Evolutionary conservation across 495 filamentous ascomycete species (phyloP).

Genomic region (Penicillium desertorum): DNA sequence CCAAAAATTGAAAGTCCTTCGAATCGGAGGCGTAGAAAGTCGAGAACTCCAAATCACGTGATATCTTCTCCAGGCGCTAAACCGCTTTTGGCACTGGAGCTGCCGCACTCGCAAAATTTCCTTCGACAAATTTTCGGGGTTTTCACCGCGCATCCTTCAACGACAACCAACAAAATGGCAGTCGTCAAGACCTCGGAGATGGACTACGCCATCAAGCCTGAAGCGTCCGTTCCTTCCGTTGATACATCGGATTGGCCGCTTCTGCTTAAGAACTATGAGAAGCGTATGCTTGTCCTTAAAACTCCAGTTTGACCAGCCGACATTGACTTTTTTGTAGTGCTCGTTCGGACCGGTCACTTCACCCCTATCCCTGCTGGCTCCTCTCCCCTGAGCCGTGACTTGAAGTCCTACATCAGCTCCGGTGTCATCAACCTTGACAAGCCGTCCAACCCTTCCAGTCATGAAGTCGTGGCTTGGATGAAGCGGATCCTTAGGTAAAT

Average conservation of each 20-base stretch:
- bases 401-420: conserved; percentile 92
- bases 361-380: conserved; percentile 90
- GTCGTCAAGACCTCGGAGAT: conserved; percentile 60
- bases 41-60: conserved; percentile 17
- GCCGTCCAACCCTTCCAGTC: conserved; percentile 93
- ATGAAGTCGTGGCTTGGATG: conserved; percentile 98
- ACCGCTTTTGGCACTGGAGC: conserved; percentile 29
- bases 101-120: conserved; percentile 43
- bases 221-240: conserved; percentile 65
- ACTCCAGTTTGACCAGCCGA: conserved; percentile 22
- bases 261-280: conserved; percentile 88
- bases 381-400: conserved; percentile 81
- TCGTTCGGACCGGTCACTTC: conserved; percentile 86
- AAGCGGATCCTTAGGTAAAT: conserved; percentile 89
- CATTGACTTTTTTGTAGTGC: conserved; percentile 52
- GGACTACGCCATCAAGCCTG: conserved; percentile 86
- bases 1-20: no score
- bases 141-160: conserved; percentile 28
- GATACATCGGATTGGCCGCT: conserved; percentile 84
- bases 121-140: conserved; percentile 33
- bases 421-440: conserved; percentile 99
- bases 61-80: conserved; percentile 23
- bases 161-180: conserved; percentile 48
- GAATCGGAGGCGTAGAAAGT: conserved; percentile 4
- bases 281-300: conserved; percentile 53